Evolutionary conservation across 164 flowering plant species (phyloP), one percentile per base, ranked within the genome.

Genomic region (Buxus sempervirens): DNA sequence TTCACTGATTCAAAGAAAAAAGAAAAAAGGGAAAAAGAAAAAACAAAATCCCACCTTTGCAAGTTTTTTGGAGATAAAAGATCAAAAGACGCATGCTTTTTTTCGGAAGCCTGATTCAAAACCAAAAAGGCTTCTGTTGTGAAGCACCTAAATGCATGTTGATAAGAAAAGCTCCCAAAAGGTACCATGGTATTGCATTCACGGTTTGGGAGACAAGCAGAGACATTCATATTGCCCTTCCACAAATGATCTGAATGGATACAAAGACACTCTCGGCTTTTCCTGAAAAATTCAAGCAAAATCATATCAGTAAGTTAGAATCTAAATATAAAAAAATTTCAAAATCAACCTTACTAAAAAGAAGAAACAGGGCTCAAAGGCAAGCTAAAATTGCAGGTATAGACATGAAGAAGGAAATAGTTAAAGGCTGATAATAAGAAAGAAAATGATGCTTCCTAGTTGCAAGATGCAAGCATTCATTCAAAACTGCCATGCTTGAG

Each of bases 61-160:
- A 58, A 55, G 42, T 55, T 41, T 23, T 42, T 62, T 16, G 70
- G 41, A 48, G 42, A 61, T 36, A 54, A 60, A 58, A 53, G 49
- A 22, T 14, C 27, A 70, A 28, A 57, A 25, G 62, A 63, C 36
- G 23, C 51, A 26, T n/a, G 65, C 54, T 42, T 56, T 26, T 59
- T 36, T 60, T 56, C 28, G 49, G 2, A 22, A 61, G 6, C 21
- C 15, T 45, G 56, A 4, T 32, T 59, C 25, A 62, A 63, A 48
- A 57, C 60, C 21, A 32, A 54, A 23, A 58, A 62, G 9, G 67
- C 48, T 56, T 62, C 57, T 23, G 75, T 23, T 5, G 28, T 56
- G 32, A 63, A 73, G 62, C 75, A 73, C 62, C 60, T 73, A 20
- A 67, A 13, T 18, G 38, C 23, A 62, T 45, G 28, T 61, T 42